Percentiles rank a stretch among this genome's conserved stretches.
Evolutionary conservation across 192 early-diverging fungal genomes (phyloP).

Genomic region (Podila epicladia): DNA sequence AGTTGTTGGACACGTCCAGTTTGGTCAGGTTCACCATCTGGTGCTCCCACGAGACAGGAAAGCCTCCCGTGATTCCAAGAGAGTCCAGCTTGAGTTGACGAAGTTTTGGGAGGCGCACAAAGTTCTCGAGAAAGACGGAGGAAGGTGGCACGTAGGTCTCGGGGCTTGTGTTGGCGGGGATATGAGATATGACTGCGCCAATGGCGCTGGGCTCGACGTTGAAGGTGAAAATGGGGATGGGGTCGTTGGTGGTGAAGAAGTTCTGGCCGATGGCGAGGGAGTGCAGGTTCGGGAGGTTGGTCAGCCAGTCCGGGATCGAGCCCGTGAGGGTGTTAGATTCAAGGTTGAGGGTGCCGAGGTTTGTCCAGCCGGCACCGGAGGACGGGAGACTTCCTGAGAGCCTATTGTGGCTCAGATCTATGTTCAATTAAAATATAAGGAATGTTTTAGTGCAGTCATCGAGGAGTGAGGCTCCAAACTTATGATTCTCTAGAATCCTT

Average conservation of each 20-base stretch:
- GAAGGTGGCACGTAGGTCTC: constrained; percentile 6
- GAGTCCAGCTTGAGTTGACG: constrained; percentile 42
- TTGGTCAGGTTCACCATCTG: constrained; percentile 43
- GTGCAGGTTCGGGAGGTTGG: constrained; percentile 35
- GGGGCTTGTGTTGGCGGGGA: constrained; percentile 13
- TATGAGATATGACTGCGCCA: not conserved
- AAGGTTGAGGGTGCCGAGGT: constrained; percentile 26
- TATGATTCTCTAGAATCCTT: not conserved
- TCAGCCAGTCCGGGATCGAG: constrained; percentile 25
- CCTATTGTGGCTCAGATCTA: constrained; percentile 42
- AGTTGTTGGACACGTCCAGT: constrained; percentile 43
- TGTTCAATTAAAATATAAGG: not conserved
- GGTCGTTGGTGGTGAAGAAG: constrained; percentile 25
- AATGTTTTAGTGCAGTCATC: not conserved
- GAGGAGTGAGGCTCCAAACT: not conserved
- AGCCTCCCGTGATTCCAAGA: constrained; percentile 19
- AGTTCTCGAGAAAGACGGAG: constrained; percentile 27
- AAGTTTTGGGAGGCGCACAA: constrained; percentile 17
- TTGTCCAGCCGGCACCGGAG: constrained; percentile 18
- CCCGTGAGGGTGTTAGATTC: constrained; percentile 27
- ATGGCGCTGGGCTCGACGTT: constrained; percentile 13
- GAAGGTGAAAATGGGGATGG: constrained; percentile 18
- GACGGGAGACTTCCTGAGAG: constrained; percentile 27
- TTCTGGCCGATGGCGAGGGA: constrained; percentile 42
- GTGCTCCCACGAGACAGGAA: constrained; percentile 35